Evolutionary conservation across 345 rosid genomes (phyloP), one percentile per base, ranked within the genome.

Genomic region (Lepidium sativum): DNA sequence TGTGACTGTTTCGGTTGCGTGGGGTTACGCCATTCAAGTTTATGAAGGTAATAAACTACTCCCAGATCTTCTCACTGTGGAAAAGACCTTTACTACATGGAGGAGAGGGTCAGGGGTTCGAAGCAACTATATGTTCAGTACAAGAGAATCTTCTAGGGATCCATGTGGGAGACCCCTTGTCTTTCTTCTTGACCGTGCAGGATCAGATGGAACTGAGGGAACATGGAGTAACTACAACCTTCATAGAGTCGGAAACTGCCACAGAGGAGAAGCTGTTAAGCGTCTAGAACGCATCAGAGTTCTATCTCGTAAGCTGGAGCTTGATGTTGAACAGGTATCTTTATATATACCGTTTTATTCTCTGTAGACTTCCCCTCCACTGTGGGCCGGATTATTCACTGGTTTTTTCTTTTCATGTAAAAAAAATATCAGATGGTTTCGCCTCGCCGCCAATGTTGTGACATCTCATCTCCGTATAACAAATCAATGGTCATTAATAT

Each of bases 11-110:
- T 89, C 91, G 12, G 84, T 87, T 68, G 84, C 88, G 7, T 92
- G 96, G 98, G 97, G 98, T 33, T 89, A 89, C 64, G 90, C 94
- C 4, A 39, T 92, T 77, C 91, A 83, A 83, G 82, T 89, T 34
- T 78, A 78, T 25, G 84, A 87, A 71, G 91, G 96, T 41, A 84
- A 89, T 62, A 71, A 68, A 56, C 82, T 82, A 29, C 91, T 92
- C 34, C 97, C 91, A 0, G 88, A 83, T 75, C 88, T 92, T 55
- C 82, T 92, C 48, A 61, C 83, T 2, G 11, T 73, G 38, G 91
- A 82, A 69, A 84, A 77, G 78, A 83, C 97, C 7, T 92, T 92
- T 67, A 41, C 65, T 1, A 80, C 97, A 4, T 89, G 97, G 98
- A 86, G 79, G 76, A 86, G 92, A 74, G 78, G 86, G 58, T 60